Base-by-base conservation (phyloP, 805 yeast species). In the Sugiyamaella americana region DNA sequence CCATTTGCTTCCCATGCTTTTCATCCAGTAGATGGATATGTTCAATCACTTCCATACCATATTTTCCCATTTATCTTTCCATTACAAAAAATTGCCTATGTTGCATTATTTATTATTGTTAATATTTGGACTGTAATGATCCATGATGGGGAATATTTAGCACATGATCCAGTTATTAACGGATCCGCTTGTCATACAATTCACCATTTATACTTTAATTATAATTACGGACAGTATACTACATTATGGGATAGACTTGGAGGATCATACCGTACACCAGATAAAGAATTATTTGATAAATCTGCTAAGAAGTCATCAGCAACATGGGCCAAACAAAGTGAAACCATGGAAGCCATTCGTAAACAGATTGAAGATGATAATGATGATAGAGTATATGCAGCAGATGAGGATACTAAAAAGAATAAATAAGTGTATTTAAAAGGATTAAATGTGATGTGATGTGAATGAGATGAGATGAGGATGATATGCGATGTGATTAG, bases 121-220 rank as follows among this genome's bases (percentile, higher is more conserved):
- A 91, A 93, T 69, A 82, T 91, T 65, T 93, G 98, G 98, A 87
- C 98, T 11, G 95, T 93, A 37, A 84, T 91, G 93, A 93, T 93
- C 62, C 98, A 93, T 68, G 98, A 93, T 63, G 98, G 98, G 55
- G 93, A 89, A 64, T 93, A 88, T 67, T 66, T 91, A 73, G 84
- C 96, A 38, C 84, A 87, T 66, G 95, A 88, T 65, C 96, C 97
- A 4, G 77, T 87, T 49, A 84, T 93, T 55, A 93, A 93, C 67
- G 98, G 98, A 59, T 89, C 98, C 16, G 98, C 98, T 4, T 91
- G 98, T 68, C 98, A 93, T 71, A 89, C 98, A 1, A 81, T 91
- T 41, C 98, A 93, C 68, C 98, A 93, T 64, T 70, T 93, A 58
- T 93, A 93, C 70, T 93, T 93, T 79, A 91, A 91, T 74, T 93